Conservation (phyloP, 305 asterid species). For the Fraxinus greggii region DNA sequence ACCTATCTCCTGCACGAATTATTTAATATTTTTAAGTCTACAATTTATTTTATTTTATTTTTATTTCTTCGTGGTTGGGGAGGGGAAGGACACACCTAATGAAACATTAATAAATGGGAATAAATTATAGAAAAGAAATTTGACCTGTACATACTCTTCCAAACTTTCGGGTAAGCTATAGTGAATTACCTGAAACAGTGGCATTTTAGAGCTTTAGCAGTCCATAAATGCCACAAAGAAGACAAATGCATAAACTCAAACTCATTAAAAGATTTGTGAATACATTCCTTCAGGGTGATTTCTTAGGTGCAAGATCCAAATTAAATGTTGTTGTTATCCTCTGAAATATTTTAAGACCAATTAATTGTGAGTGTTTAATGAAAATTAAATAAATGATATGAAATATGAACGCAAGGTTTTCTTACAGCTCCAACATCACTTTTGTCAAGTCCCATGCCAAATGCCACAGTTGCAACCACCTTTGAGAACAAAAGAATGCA, state of each 20-base stretch:
- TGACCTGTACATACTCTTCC: slow-evolving; percentile 98
- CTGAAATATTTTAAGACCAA: slow-evolving; percentile 4
- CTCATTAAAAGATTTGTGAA: neutral
- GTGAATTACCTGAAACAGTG: slow-evolving; percentile 73
- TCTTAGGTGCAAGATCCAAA: neutral
- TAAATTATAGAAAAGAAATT: slow-evolving; percentile 19
- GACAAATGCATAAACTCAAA: neutral
- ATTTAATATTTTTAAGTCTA: slow-evolving; percentile 24
- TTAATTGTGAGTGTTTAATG: neutral
- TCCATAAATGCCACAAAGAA: neutral
- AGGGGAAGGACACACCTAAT: neutral
- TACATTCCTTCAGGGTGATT: neutral
- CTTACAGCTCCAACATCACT: slow-evolving; percentile 97
- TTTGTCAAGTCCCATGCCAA: slow-evolving; percentile 99
- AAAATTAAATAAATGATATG: slow-evolving; percentile 2
- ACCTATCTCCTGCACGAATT: slow-evolving; percentile 74
- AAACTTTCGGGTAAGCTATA: slow-evolving; percentile 94
- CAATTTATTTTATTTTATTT: neutral
- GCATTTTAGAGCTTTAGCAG: neutral
- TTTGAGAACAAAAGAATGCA: slow-evolving; percentile 40
- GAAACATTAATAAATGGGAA: slow-evolving; percentile 22
- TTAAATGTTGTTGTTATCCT: neutral
- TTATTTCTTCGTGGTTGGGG: neutral
- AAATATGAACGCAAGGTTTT: slow-evolving; percentile 25
- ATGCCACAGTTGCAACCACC: slow-evolving; percentile 99